Evolutionary conservation across 495 filamentous ascomycete species (phyloP).

Genomic region (Cenococcum geophilum): DNA sequence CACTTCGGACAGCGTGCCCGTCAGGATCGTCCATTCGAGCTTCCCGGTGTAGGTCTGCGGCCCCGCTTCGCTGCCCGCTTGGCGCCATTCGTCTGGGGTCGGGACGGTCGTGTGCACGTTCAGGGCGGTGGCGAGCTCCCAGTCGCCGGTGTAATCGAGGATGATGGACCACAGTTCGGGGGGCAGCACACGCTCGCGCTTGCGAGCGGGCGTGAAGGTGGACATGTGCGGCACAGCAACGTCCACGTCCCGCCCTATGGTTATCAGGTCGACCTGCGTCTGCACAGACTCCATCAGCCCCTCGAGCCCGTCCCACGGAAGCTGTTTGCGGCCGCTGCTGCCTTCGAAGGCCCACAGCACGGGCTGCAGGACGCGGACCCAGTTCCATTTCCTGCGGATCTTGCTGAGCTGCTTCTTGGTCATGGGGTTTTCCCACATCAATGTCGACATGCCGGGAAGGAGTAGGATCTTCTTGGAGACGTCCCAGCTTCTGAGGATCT

Average conservation of each 20-base stretch:
- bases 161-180: conserved; percentile 86
- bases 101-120: conserved; percentile 70
- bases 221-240: conserved; percentile 28
- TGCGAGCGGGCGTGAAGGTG: conserved; percentile 17
- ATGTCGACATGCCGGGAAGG: conserved; percentile 72
- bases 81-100: conserved; percentile 65
- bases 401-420: conserved; percentile 77
- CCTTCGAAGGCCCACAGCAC: conserved; percentile 66
- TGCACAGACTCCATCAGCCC: conserved; percentile 60
- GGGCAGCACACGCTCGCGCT: conserved; percentile 47
- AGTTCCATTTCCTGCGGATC: conserved; percentile 71
- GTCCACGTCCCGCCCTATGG: conserved; percentile 48
- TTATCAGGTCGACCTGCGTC: conserved; percentile 58
- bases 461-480: conserved; percentile 75
- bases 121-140: conserved; percentile 78
- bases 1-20: conserved; percentile 59
- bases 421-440: conserved; percentile 82
- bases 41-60: conserved; percentile 42
- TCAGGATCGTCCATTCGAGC: conserved; percentile 77
- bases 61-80: conserved; percentile 44
- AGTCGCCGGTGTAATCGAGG: conserved; percentile 75
- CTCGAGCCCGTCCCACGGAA: conserved; percentile 58
- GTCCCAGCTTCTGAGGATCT: conserved; percentile 74
- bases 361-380: conserved; percentile 66
- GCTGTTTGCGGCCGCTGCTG: conserved; percentile 26